Percentiles rank a stretch among this genome's conserved stretches.
phyloP scores from a whole-genome alignment of 2,329 filamentous ascomycete genomes.

The Exophiala sp. region DNA sequence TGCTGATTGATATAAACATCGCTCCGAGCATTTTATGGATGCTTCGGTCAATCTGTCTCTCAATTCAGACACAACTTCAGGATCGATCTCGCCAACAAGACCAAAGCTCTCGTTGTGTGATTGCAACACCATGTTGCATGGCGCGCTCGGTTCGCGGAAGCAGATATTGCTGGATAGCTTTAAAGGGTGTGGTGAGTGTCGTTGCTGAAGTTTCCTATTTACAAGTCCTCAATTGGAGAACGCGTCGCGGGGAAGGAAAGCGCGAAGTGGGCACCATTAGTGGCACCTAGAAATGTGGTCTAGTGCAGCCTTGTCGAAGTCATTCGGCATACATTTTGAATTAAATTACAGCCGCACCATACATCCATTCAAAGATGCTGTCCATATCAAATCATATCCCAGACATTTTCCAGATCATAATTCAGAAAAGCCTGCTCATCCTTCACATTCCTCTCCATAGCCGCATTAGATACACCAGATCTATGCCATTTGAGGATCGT shows the following conservation, averaged over 20 bases:
- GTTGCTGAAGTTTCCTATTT: background rate
- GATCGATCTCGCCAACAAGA: slow-evolving; percentile 18
- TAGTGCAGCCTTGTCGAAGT: too few relatives aligned
- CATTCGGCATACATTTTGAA: background rate
- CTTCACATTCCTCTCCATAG: too few relatives aligned
- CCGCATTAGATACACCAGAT: too few relatives aligned
- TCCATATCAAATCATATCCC: too few relatives aligned
- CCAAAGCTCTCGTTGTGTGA: slow-evolving; percentile 23
- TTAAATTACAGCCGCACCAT: too few relatives aligned
- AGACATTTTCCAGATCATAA: too few relatives aligned
- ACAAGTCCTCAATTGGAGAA: background rate
- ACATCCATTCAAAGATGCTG: too few relatives aligned
- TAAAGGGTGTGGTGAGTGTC: background rate
- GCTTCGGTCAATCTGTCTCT: slow-evolving; percentile 44
- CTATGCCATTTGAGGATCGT: too few relatives aligned
- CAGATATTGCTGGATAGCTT: background rate
- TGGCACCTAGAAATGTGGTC: too few relatives aligned
- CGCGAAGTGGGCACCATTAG: background rate
- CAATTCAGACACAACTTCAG: slow-evolving; percentile 25
- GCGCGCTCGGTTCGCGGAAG: background rate
- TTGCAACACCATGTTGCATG: slow-evolving; percentile 8
- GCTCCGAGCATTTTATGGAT: slow-evolving; percentile 84
- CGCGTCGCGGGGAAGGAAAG: slow-evolving; percentile 5
- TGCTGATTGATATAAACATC: slow-evolving; percentile 90
- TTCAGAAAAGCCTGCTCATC: too few relatives aligned